Percentiles rank a stretch among this genome's conserved stretches.
phyloP scores from a whole-genome alignment of 805 yeast genomes.

The Ogataea nakhonphanomensis region DNA sequence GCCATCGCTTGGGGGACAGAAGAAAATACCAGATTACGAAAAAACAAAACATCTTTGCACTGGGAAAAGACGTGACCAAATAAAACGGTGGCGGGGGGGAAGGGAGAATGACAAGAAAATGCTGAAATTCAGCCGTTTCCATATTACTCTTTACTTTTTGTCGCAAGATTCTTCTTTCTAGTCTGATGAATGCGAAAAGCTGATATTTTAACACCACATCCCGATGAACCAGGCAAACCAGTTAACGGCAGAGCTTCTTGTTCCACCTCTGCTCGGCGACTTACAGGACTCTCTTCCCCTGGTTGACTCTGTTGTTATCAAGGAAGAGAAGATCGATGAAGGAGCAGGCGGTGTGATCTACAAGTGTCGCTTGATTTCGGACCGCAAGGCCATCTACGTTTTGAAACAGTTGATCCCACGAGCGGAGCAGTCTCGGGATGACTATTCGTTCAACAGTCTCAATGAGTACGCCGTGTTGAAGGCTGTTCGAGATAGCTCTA shows the following conservation, averaged over 20 bases:
- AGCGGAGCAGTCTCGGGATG: constrained; percentile 1
- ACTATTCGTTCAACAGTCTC: constrained; percentile 20
- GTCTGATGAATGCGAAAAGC: too few relatives aligned
- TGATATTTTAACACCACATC: background rate
- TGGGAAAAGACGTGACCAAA: background rate
- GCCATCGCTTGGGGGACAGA: constrained; percentile 4
- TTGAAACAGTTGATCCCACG: constrained; percentile 14
- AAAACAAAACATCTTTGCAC: constrained; percentile 5
- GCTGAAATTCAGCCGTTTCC: too few relatives aligned
- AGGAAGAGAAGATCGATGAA: constrained; percentile 23
- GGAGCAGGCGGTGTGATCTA: constrained; percentile 33
- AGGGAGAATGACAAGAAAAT: too few relatives aligned
- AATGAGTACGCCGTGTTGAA: constrained; percentile 29
- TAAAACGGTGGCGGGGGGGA: too few relatives aligned
- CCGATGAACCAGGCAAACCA: background rate
- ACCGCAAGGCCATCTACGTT: constrained; percentile 9
- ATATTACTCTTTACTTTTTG: too few relatives aligned
- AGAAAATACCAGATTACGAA: constrained; percentile 1
- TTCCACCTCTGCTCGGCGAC: background rate
- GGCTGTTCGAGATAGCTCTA: constrained; percentile 5
- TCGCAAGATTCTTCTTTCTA: too few relatives aligned
- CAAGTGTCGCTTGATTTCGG: constrained; percentile 16
- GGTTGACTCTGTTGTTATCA: constrained; percentile 6
- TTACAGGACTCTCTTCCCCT: constrained; percentile 8
- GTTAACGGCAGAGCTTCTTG: background rate